Base-by-base conservation (phyloP, 306 rosid species). In the Begonia peltatifolia region DNA sequence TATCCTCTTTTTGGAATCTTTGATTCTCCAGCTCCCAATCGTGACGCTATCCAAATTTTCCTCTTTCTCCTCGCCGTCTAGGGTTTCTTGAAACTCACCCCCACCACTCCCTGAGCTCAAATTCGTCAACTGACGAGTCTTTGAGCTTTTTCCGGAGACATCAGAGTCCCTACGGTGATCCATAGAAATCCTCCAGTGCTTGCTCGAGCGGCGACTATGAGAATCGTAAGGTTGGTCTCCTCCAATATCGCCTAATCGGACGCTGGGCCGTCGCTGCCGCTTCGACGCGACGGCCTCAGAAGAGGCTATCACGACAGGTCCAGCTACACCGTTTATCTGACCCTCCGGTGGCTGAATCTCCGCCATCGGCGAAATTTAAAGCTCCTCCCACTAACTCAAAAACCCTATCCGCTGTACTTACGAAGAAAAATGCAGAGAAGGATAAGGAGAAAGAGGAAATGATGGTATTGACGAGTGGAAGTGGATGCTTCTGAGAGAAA, bases 201-300 rank as follows among this genome's bases (percentile, higher is more conserved):
- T 75, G 23, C 51, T 65, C 9, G 60, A 54, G 11, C 78, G 74
- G 46, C 87, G 84, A 35, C 59, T 13, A 35, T 71, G 73, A 0
- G 87, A 63, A 5, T 78, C 81, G 35, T 64, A 61, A 6, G 74
- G 82, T 52, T 65, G 87, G 30, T 76, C 82, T 13, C 87, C 93
- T 13, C 87, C 93, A 69, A 83, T 79, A 71, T 83, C 87, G 12
- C 87, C 93, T 18, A 83, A 55, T 3, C 93, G 82, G 42, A 83
- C 93, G 65, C 87, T 83, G 9, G 87, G 87, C 14, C 93, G 78
- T 16, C 93, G 84, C 36, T 79, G 93, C 14, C 87, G 78, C 52
- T 83, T 64, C 9, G 71, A 72, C 63, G 81, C 77, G 67, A 44
- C 42, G 9, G 61, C 44, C 5, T 58, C 4, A 6, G 50, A 2